Evolutionary conservation across 331 rosid genomes (phyloP), one percentile per base, ranked within the genome.

Genomic region (Quercus phellos): DNA sequence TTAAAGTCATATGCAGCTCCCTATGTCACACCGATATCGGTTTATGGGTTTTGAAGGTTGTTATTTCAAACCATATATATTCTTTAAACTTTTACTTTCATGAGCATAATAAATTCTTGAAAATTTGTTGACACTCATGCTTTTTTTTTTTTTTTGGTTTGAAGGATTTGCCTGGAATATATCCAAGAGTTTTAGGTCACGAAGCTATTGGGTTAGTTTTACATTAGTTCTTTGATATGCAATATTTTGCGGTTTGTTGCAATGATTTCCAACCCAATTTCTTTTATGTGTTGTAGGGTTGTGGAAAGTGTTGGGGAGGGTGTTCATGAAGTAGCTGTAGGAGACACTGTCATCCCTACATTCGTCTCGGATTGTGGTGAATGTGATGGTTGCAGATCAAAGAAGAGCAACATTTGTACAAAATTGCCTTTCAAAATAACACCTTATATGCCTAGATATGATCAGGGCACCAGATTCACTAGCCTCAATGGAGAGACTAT

Each of bases 261-360:
- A 38, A 24, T 38, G 24, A 59, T 29, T 22, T 27, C 46, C 11
- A 19, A 35, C 29, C 69, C 32, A 76, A 58, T 58, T 18, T 56
- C 70, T 5, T 38, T 38, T 38, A 4, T 72, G 27, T 16, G 74
- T 27, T 68, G 21, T 70, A 93, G 98, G 77, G 83, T 90, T 76
- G 96, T 94, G 85, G 98, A 94, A 81, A 88, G 97, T 79, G 90
- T 92, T 55, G 99, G 98, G 77, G 88, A 82, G 58, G 87, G 46
- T 76, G 98, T 94, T 16, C 61, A 74, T 46, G 98, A 92, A 80
- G 78, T 92, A 3, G 46, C 21, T 35, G 88, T 82, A 86, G 99
- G 99, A 78, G 97, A 94, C 56, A 59, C 72, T 2, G 98, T 92
- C 43, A 63, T 94, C 19, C 94, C 98, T 67, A 84, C 86, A 10